A percentile compares a stretch with the other conserved stretches of the same genome.
These are phyloP conservation scores for Chimonanthus salicifolius DNA, from an alignment of 164 flowering plant species.

Conservation along the genomic window DNA sequence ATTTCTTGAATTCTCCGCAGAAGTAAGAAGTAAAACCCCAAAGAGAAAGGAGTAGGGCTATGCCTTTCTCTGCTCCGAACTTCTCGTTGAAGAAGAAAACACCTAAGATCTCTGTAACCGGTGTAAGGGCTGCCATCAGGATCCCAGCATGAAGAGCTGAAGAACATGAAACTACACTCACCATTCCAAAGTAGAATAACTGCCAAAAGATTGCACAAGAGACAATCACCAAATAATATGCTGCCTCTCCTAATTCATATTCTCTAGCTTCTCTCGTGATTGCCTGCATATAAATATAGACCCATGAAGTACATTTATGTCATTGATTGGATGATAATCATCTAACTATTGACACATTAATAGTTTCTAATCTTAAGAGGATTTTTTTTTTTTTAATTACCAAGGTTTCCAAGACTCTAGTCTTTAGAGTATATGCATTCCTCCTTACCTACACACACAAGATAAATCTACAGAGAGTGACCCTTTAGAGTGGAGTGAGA, in stretches of 20 bases:
- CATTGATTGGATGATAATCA: too few relatives aligned
- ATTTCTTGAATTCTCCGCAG: constrained; percentile 13
- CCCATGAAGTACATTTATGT: too few relatives aligned
- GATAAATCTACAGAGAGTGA: too few relatives aligned
- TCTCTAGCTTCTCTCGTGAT: constrained; percentile 7
- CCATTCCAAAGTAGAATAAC: neutral
- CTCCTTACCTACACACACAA: too few relatives aligned
- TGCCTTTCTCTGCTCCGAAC: constrained; percentile 13
- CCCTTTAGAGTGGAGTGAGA: too few relatives aligned
- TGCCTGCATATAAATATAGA: too few relatives aligned
- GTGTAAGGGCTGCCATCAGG: neutral
- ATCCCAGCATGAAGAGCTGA: constrained; percentile 5
- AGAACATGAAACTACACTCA: constrained; percentile 5
- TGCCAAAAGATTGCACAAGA: constrained; percentile 9
- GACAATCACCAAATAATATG: constrained; percentile 11
- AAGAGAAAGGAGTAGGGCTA: constrained; percentile 4
- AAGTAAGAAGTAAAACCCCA: constrained; percentile 17
- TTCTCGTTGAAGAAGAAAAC: constrained; percentile 7
- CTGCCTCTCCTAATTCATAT: constrained; percentile 7
- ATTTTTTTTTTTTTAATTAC: too few relatives aligned
- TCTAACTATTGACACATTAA: too few relatives aligned
- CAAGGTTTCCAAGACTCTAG: too few relatives aligned
- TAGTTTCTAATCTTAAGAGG: too few relatives aligned
- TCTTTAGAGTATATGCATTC: too few relatives aligned
- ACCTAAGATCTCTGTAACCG: neutral